Conservation (phyloP, 345 rosid species). For the Sonneratia caseolaris region DNA sequence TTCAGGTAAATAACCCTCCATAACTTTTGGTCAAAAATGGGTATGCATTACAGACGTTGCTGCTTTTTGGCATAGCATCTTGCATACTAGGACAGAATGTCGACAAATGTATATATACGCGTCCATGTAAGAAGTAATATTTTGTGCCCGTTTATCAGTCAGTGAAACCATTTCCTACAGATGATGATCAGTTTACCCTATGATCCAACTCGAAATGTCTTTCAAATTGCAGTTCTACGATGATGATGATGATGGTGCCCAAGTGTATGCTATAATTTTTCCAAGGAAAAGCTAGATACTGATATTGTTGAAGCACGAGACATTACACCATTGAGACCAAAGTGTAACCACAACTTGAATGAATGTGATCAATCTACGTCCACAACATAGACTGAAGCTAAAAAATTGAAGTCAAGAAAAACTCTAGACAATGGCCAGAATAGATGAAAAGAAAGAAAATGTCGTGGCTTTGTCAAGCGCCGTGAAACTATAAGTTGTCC, state of each 20-base stretch:
- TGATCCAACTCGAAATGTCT: too few relatives aligned
- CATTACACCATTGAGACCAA: not conserved
- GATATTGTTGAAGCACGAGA: not conserved
- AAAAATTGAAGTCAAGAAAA: not conserved
- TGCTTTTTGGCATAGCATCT: not conserved
- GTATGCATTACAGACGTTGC: not conserved
- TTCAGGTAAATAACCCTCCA: not conserved
- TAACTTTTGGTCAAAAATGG: not conserved
- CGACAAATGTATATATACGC: too few relatives aligned
- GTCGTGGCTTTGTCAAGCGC: not conserved
- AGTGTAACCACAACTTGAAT: not conserved
- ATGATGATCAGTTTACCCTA: too few relatives aligned
- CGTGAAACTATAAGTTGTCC: not conserved
- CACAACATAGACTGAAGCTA: constrained; percentile 3
- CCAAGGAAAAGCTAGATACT: not conserved
- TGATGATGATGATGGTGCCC: too few relatives aligned
- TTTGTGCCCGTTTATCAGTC: too few relatives aligned
- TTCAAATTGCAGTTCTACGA: too few relatives aligned
- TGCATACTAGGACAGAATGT: not conserved
- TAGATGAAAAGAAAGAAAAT: not conserved
- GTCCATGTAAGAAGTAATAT: too few relatives aligned
- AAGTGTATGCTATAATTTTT: too few relatives aligned
- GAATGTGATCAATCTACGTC: constrained; percentile 2
- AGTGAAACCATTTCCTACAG: too few relatives aligned
- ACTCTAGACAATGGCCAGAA: not conserved